Conservation (phyloP, 352 stramenopile genomes). For the Globisporangium paroecandrum region DNA sequence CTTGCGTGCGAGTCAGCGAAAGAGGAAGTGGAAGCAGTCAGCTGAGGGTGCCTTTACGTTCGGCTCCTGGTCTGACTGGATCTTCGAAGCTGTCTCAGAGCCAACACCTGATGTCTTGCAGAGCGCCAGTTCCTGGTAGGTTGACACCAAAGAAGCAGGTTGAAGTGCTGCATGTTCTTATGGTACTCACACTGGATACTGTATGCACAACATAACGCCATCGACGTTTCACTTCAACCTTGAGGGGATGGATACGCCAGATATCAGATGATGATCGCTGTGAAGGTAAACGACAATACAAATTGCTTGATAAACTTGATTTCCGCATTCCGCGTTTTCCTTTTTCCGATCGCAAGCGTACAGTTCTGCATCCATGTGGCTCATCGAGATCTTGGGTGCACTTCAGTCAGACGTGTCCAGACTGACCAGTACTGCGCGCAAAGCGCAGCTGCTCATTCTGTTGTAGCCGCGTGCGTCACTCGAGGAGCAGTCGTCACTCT, state of each 20-base stretch:
- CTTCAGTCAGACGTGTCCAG: background rate
- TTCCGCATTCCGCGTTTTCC: background rate
- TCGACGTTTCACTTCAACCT: conserved; percentile 5
- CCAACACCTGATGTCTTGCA: too few relatives aligned
- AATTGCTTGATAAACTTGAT: too few relatives aligned
- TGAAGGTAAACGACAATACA: too few relatives aligned
- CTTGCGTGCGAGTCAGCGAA: background rate
- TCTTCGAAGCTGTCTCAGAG: background rate
- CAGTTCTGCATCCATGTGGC: background rate
- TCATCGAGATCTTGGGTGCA: background rate
- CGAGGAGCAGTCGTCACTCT: background rate
- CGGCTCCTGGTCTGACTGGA: background rate
- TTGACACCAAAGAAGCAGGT: background rate
- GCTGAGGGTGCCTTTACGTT: background rate
- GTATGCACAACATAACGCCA: background rate
- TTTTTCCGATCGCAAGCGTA: background rate
- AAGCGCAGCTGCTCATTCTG: background rate
- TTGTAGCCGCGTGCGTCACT: background rate
- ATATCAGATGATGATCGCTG: background rate
- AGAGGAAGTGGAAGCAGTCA: background rate
- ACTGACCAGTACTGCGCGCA: background rate
- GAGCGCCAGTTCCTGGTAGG: background rate
- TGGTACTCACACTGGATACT: background rate
- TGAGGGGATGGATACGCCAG: background rate
- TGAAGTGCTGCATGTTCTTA: background rate